Evolutionary conservation across 2,329 filamentous ascomycete genomes (phyloP), one percentile per base, ranked within the genome.

Genomic region (Lachnellula occidentalis): DNA sequence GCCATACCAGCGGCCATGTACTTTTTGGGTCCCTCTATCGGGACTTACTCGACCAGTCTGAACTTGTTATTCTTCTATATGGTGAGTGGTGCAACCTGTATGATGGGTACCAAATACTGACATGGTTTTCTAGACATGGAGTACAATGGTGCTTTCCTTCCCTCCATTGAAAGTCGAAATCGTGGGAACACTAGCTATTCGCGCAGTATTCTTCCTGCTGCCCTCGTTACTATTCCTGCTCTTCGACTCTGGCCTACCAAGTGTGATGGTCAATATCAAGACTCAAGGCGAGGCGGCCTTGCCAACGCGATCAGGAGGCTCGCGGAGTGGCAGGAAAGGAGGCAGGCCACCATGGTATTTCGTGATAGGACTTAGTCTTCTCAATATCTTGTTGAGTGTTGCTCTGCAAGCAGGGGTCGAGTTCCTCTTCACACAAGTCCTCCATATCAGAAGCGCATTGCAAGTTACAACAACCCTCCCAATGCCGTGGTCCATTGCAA

Each of bases 1-100:
- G 31, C 43, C 14, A n/a, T 45, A 12, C 43, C 43, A 0, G 43
- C 21, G 7, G 22, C 43, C 1, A 31, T 45, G 43, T 87, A 85
- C 58, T 76, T 88, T 63, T 74, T 85, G 48, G 78, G 82, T 19
- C 80, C 82, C 2, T 75, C 79, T 46, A 69, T 83, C 55, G 79
- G 82, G 6, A 86, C 87, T 6, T 91, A 87, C 74, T 86, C 76
- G 42, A 92, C 90, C 1, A 91, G 86, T 1, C 76, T 95, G 59
- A 96, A 94, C 70, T 74, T 95, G 22, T 74, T 95, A 58, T 92
- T 95, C 75, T 94, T 96, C 72, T 92, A 91, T 70, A 81, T 95
- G 74, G 92, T 89, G 64, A 95, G 90, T 22, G 3, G 11, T 12
- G 19, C 34, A 2, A 5, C 22, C 8, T 12, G 5, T 17, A 24